Base-by-base conservation (phyloP, 2,329 filamentous ascomycete species). In the Aspergillus vadensis region DNA sequence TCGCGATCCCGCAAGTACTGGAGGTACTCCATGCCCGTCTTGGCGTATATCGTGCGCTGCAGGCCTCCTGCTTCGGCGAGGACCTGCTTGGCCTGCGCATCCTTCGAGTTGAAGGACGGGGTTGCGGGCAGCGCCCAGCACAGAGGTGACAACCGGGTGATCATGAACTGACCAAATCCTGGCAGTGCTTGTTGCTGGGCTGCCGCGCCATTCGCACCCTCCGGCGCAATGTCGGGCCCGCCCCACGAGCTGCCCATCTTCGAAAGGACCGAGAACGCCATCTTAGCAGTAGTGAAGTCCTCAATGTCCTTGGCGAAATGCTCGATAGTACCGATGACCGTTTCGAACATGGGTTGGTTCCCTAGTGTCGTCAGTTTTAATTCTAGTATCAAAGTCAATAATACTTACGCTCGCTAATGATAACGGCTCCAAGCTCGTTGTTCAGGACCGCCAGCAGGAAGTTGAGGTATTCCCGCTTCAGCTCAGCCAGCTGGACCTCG, bases 391-490 rank as follows among this genome's bases (percentile, higher is more conserved):
- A 21, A 12, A 19, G 36, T 9, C 59, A 21, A 12, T 30, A n/a
- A 53, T 1, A 73, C 80, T 76, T 76, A 85, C 83, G 74, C 71
- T 91, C 88, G 71, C 92, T 97, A 65, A 99, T 90, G 44, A 99
- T 87, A 12, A 98, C 92, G 25, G 88, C 86, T 9, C 91, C 92
- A 4, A 99, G 86, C 58, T 96, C 91, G 72, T 99, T 96, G 74
- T 91, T 91, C 39, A 99, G 79, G 61, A 99, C 92, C 59, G 96
- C 89, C 54, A 92, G 86, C 64, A 99, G 81, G 76, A 99, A 98
- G 58, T 92, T 92, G n/a, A 99, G 83, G 70, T 97, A 99, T 73
- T 99, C 94, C 65, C 92, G 86, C 67, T 94, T 90, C 62, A 99
- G 83, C 77, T 98, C 95, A 15, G 87, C 89, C 56, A 98, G 85